Percentiles rank a stretch among this genome's conserved stretches.
phyloP scores from a whole-genome alignment of 495 filamentous ascomycete genomes.

The Bombardia bombarda region DNA sequence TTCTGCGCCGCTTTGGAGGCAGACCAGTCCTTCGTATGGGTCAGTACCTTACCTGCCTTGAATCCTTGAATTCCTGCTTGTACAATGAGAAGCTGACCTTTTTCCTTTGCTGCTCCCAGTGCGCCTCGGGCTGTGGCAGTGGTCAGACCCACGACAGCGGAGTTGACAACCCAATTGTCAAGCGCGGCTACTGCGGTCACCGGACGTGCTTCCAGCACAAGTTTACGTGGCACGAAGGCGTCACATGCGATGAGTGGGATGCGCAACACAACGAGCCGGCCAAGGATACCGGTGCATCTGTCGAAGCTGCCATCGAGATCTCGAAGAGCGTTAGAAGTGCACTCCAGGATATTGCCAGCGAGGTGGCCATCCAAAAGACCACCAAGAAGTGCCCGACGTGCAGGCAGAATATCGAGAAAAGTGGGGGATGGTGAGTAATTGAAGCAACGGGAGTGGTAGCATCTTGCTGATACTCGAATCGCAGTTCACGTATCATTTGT shows the following conservation, averaged over 20 bases:
- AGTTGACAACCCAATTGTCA: conserved; percentile 26
- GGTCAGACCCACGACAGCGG: conserved; percentile 31
- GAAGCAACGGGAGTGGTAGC: neutral
- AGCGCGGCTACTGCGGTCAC: conserved; percentile 22
- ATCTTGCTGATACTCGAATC: neutral
- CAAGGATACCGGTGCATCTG: neutral
- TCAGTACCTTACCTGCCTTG: neutral
- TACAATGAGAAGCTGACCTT: neutral
- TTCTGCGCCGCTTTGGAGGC: neutral
- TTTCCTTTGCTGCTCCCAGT: neutral
- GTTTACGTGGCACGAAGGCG: conserved; percentile 28
- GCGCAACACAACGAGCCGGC: neutral
- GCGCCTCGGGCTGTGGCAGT: conserved; percentile 12
- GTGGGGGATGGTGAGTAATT: conserved; percentile 28
- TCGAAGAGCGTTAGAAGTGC: too few relatives aligned
- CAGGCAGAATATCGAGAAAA: conserved; percentile 22
- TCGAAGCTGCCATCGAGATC: too few relatives aligned
- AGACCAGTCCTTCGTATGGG: conserved; percentile 9
- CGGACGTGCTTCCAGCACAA: conserved; percentile 30
- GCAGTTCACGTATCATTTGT: conserved; percentile 25
- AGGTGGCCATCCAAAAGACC: conserved; percentile 9
- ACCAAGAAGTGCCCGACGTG: conserved; percentile 31
- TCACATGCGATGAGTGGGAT: conserved; percentile 32
- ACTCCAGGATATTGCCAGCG: conserved; percentile 1
- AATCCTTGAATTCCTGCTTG: neutral